These are phyloP conservation scores for Pyrus pyrifolia DNA, from an alignment of 306 rosid genomes.

Conservation along the genomic window DNA sequence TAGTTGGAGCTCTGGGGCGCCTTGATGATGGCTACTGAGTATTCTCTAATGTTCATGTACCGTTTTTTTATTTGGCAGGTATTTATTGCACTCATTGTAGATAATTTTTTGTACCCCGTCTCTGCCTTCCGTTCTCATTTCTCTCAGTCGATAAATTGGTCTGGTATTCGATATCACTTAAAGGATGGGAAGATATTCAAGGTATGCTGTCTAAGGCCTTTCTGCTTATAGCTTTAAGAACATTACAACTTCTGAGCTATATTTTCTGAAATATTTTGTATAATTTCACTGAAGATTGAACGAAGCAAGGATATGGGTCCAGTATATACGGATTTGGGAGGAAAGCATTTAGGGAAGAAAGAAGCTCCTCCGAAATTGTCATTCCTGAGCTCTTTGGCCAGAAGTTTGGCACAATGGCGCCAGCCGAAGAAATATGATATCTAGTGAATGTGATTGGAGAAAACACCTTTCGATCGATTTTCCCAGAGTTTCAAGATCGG, in stretches of 20 bases:
- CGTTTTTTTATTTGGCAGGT: conserved; percentile 49
- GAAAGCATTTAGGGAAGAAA: conserved; percentile 78
- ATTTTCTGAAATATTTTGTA: conserved; percentile 1
- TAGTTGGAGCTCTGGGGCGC: not conserved
- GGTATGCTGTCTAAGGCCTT: conserved; percentile 39
- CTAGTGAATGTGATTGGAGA: conserved; percentile 22
- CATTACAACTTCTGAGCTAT: not conserved
- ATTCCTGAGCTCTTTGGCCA: conserved; percentile 58
- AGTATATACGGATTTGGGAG: conserved; percentile 74
- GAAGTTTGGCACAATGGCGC: conserved; percentile 50
- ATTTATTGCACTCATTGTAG: conserved; percentile 87
- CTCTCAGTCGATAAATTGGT: conserved; percentile 91
- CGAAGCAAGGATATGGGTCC: conserved; percentile 74
- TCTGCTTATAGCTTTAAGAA: not conserved
- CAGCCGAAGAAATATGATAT: conserved; percentile 75
- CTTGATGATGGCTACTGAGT: conserved; percentile 9
- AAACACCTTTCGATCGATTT: conserved; percentile 17
- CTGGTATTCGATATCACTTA: conserved; percentile 80
- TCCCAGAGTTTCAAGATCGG: conserved; percentile 18
- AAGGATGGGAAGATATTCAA: conserved; percentile 77
- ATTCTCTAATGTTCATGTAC: conserved; percentile 17
- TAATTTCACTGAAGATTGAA: conserved; percentile 60
- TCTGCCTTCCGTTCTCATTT: conserved; percentile 88
- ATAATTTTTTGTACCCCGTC: conserved; percentile 78
- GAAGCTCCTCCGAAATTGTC: conserved; percentile 56